Conservation (phyloP, 768 basidiomycete species). For the Mrakia hoshinonis region DNA sequence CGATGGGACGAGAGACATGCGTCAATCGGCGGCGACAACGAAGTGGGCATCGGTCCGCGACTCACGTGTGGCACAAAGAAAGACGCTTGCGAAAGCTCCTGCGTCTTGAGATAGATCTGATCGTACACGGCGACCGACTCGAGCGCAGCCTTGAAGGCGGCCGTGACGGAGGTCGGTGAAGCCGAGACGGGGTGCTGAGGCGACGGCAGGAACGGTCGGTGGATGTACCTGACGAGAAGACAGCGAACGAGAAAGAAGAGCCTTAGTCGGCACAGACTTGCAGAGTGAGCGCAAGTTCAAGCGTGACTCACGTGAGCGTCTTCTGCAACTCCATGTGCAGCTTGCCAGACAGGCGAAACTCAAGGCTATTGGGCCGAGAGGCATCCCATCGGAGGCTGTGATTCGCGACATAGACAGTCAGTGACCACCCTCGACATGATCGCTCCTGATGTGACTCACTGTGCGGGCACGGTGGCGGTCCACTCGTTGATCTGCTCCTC, state of each 20-base stretch:
- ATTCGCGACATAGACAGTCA: not conserved
- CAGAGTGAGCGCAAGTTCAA: not conserved
- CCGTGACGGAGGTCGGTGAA: conserved; percentile 2
- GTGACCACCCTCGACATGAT: too few relatives aligned
- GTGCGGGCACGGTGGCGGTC: too few relatives aligned
- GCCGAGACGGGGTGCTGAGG: conserved; percentile 13
- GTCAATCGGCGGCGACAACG: not conserved
- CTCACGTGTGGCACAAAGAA: not conserved
- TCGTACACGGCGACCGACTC: not conserved
- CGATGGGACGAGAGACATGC: too few relatives aligned
- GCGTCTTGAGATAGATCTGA: not conserved
- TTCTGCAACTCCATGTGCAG: not conserved
- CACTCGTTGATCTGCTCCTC: too few relatives aligned
- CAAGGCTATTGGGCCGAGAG: not conserved
- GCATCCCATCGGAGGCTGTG: conserved; percentile 18
- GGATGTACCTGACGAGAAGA: conserved; percentile 15
- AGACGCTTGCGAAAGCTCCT: not conserved
- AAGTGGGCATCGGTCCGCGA: not conserved
- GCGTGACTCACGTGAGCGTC: not conserved
- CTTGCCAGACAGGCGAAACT: not conserved
- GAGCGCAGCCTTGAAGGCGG: conserved; percentile 17
- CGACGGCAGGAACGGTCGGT: conserved; percentile 24
- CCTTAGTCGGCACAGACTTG: not conserved
- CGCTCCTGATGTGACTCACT: too few relatives aligned
- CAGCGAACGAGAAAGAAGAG: not conserved